phyloP scores from a whole-genome alignment of 2,329 filamentous ascomycete species.

The Zymoseptoria brevis region DNA sequence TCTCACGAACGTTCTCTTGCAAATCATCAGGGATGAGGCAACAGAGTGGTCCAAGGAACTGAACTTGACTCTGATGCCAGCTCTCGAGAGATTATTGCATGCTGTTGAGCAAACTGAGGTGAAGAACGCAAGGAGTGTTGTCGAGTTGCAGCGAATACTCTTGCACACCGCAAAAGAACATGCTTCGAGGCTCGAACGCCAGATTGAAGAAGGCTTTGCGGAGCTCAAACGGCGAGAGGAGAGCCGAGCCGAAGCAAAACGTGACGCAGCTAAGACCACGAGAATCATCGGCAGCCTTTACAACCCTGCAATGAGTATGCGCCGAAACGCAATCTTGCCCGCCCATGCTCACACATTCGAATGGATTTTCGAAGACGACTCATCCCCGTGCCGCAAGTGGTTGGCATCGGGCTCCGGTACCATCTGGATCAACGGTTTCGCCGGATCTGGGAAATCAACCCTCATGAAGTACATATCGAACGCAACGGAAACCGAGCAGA shows the following conservation, averaged over 20 bases:
- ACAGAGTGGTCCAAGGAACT: no score
- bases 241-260: background rate
- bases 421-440: slow-evolving; percentile 8
- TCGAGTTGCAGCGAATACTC: background rate
- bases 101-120: no score
- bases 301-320: background rate
- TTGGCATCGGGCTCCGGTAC: background rate
- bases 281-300: background rate
- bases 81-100: no score
- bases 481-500: background rate
- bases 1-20: background rate
- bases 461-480: slow-evolving; percentile 7
- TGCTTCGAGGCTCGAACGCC: background rate
- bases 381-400: background rate
- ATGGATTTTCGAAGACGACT: background rate
- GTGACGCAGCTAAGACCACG: background rate
- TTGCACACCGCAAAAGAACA: background rate
- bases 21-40: background rate
- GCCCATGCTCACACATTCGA: background rate
- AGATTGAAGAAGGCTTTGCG: background rate
- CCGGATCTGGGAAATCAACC: slow-evolving; percentile 13
- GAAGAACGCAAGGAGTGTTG: background rate
- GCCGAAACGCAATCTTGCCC: background rate
- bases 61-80: no score
- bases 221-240: no score